Evolutionary conservation across 2,329 filamentous ascomycete species (phyloP).

Genomic region (Penicillium sp.): DNA sequence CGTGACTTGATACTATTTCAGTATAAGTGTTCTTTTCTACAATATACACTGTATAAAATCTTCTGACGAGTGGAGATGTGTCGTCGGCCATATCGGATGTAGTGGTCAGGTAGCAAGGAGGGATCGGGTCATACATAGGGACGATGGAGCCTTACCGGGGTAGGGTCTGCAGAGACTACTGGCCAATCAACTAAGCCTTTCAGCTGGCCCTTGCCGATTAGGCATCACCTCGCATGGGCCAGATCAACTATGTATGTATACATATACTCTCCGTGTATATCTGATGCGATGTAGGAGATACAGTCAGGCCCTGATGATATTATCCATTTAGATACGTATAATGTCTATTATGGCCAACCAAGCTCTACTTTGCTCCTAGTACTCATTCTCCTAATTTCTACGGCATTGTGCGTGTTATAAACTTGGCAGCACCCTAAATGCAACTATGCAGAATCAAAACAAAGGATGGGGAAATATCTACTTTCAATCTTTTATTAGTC

Average conservation of each 20-base stretch:
- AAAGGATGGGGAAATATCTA: not conserved
- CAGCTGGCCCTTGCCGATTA: not conserved
- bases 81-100: not conserved
- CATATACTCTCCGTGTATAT: not conserved
- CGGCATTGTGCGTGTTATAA: not conserved
- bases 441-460: not conserved
- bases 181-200: not conserved
- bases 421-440: no score
- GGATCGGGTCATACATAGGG: not conserved
- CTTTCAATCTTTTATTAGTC: not conserved
- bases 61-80: not conserved
- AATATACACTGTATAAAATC: not conserved
- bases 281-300: not conserved
- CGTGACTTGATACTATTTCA: conserved; percentile 6
- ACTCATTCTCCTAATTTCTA: no score
- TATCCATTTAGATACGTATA: not conserved
- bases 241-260: not conserved
- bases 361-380: no score
- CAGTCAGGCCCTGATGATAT: not conserved
- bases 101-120: not conserved
- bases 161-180: not conserved
- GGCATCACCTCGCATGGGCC: not conserved
- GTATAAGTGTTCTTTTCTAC: not conserved
- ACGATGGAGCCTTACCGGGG: not conserved
- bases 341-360: no score